These are phyloP conservation scores for Rosa persica DNA, from an alignment of 306 rosid genomes.

Conservation along the genomic window DNA sequence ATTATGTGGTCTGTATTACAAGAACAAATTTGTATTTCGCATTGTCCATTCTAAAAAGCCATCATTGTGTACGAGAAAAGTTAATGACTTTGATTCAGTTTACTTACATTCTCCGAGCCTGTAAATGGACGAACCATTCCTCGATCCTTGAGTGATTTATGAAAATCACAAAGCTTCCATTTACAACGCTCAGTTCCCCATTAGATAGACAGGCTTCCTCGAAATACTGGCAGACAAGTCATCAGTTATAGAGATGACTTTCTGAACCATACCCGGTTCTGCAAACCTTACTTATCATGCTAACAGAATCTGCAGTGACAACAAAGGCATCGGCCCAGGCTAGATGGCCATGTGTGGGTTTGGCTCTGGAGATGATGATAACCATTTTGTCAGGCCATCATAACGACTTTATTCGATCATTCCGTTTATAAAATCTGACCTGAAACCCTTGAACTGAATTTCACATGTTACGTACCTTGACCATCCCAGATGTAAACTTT, in stretches of 20 bases:
- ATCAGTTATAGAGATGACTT: constrained; percentile 10
- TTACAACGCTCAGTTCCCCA: constrained; percentile 76
- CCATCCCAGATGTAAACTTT: constrained; percentile 84
- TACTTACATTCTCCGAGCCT: constrained; percentile 90
- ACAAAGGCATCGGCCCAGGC: constrained; percentile 97
- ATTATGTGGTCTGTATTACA: background rate
- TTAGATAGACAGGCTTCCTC: constrained; percentile 85
- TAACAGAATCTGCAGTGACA: constrained; percentile 90
- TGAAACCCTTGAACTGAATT: background rate
- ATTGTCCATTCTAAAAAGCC: background rate
- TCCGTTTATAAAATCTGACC: background rate
- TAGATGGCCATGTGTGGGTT: constrained; percentile 77
- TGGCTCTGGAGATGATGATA: constrained; percentile 51
- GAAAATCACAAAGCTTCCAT: constrained; percentile 83
- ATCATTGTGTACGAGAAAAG: background rate
- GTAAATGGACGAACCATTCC: constrained; percentile 84
- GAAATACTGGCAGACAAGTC: background rate
- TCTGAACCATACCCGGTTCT: constrained; percentile 79
- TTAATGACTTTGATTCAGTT: too few relatives aligned
- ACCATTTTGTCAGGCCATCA: background rate
- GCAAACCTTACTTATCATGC: constrained; percentile 89
- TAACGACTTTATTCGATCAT: background rate
- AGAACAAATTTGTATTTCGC: background rate
- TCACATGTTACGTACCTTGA: constrained; percentile 46
- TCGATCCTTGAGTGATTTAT: constrained; percentile 62